Evolutionary conservation across 2,329 filamentous ascomycete genomes (phyloP).

Genomic region (Pseudogymnoascus sp.): DNA sequence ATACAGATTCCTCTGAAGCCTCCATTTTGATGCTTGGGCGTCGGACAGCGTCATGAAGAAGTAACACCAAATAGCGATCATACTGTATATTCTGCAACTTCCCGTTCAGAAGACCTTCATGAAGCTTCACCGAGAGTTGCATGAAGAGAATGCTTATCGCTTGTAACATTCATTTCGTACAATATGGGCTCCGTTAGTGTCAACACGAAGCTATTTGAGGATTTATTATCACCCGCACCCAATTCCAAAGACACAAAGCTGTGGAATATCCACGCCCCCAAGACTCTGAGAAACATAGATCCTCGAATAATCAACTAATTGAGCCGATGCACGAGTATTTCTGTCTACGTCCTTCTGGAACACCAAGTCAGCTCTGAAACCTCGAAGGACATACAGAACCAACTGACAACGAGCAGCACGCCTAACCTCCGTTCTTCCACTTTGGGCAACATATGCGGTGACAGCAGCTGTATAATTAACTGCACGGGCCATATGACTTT

Average conservation of each 20-base stretch:
- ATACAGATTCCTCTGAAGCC: neutral
- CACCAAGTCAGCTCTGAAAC: neutral
- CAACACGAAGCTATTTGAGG: neutral
- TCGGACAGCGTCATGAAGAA: neutral
- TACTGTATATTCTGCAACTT: neutral
- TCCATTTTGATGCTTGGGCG: neutral
- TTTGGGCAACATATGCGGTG: neutral
- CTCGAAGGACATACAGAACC: neutral
- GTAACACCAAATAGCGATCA: conserved; percentile 2
- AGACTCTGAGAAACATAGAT: neutral
- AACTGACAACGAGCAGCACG: neutral
- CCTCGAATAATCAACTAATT: neutral
- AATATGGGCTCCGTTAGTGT: neutral
- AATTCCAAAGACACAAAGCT: neutral
- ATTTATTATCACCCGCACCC: neutral
- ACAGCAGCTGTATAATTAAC: neutral
- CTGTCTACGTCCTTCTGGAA: neutral
- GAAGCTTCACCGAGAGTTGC: neutral
- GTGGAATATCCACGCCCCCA: neutral
- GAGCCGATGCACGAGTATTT: neutral
- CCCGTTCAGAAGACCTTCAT: neutral
- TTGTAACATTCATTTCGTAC: neutral
- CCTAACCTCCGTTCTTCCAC: neutral
- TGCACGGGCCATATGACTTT: neutral
- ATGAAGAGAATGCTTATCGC: neutral